Percentiles rank a stretch among this genome's conserved stretches.
phyloP scores from a whole-genome alignment of 805 yeast species.

The Saturnispora serradocipensis region DNA sequence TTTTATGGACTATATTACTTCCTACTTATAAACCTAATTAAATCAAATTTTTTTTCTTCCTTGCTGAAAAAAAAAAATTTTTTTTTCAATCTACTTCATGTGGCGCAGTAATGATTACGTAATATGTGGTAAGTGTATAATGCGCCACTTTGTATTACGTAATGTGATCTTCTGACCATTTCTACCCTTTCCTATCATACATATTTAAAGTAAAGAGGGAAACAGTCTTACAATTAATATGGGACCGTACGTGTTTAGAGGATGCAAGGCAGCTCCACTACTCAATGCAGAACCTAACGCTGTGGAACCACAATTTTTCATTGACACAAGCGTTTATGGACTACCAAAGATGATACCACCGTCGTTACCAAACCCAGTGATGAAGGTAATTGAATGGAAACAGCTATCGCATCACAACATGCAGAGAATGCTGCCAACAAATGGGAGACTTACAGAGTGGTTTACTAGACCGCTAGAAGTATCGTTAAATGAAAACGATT shows the following conservation, averaged over 20 bases:
- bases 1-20: not conserved
- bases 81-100: not conserved
- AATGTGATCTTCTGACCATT: not conserved
- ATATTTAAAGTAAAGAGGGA: not conserved
- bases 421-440: not conserved
- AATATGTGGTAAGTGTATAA: not conserved
- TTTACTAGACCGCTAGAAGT: constrained; percentile 3
- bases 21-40: not conserved
- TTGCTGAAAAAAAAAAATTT: not conserved
- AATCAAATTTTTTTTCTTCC: not conserved
- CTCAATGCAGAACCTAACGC: not conserved
- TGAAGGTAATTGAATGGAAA: constrained; percentile 5
- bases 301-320: not conserved
- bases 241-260: constrained; percentile 3
- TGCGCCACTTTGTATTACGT: not conserved
- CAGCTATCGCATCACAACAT: constrained; percentile 3
- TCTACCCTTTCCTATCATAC: not conserved
- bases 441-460: not conserved
- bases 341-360: constrained; percentile 4
- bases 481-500: not conserved
- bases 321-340: not conserved
- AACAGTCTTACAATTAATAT: not conserved
- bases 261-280: constrained; percentile 1
- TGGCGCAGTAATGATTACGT: not conserved
- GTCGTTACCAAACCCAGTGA: constrained; percentile 4